Evolutionary conservation across 352 stramenopile species (phyloP), one percentile per base, ranked within the genome.

Genomic region (Globisporangium carolinianum): DNA sequence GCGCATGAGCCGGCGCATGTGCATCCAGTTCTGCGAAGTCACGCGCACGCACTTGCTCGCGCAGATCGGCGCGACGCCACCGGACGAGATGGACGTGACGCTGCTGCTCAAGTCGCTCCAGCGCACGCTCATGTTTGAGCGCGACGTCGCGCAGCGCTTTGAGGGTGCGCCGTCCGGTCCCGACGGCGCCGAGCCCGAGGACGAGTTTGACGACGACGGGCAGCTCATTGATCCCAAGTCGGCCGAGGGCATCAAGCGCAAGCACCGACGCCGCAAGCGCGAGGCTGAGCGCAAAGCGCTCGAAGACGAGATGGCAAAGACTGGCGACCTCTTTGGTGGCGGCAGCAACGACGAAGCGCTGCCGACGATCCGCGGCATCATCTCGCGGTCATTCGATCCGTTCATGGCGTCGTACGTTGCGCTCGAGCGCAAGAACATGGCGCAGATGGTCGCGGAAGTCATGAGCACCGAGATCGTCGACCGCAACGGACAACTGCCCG

Each of bases 361-460:
- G 53, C 83, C 77, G 46, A 83, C 71, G 49, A 73, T 97, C 70
- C 61, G 69, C 71, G 66, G 71, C n/a, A 75, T 98, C 43, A 92
- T 97, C 48, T 97, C 89, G 46, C 78, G 73, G 55, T 94, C 86
- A 9, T 99, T 99, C 73, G 95, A 99, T 58, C 94, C 97, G 45
- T 98, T 98, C 75, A 98, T 99, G 95, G 92, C 86, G 24, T 87
- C 95, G 5, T 99, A 99, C 69, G 96, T 99, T 12, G 75, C 76
- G 4, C 69, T 99, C 14, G 97, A 99, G 72, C 84, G 95, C 53
- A 87, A 97, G 66, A 98, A 98, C 63, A 97, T 99, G 91, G 83
- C 87, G 56, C 72, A 87, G 63, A 95, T 98, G 80, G 82, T 98
- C 39, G 65, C 78, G 37, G 80, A 97, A 65, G 87, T 96, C 41